Evolutionary conservation across 164 flowering plant species (phyloP).

Genomic region (Vitis riparia): DNA sequence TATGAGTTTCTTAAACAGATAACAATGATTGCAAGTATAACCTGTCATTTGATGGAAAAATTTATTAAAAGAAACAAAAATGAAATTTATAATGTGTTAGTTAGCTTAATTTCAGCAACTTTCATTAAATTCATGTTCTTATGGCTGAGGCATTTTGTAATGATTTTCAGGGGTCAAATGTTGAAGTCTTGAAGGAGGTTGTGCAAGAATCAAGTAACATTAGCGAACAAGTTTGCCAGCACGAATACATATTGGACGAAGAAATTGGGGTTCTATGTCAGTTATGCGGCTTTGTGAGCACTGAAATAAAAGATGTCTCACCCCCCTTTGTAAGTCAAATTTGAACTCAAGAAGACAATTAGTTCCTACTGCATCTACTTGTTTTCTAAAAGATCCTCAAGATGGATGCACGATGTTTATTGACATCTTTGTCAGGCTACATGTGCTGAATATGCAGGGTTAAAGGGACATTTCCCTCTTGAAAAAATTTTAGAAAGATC

Average conservation of each 20-base stretch:
- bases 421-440: background rate
- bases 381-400: background rate
- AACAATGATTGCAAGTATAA: no score
- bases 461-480: background rate
- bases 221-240: conserved; percentile 43
- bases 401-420: background rate
- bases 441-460: background rate
- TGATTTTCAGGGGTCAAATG: conserved; percentile 35
- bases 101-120: background rate
- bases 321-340: conserved; percentile 73
- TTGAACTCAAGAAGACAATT: background rate
- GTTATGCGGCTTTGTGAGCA: conserved; percentile 58
- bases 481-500: background rate
- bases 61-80: no score
- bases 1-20: no score
- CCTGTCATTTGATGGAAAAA: no score
- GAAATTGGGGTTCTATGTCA: conserved; percentile 72
- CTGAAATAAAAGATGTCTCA: conserved; percentile 64
- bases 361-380: background rate
- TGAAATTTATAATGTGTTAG: background rate
- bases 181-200: conserved; percentile 10
- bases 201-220: conserved; percentile 19
- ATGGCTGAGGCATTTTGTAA: background rate
- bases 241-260: conserved; percentile 69
- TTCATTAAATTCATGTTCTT: background rate